phyloP scores from a whole-genome alignment of 306 rosid species.

The Dryas alaskensis region DNA sequence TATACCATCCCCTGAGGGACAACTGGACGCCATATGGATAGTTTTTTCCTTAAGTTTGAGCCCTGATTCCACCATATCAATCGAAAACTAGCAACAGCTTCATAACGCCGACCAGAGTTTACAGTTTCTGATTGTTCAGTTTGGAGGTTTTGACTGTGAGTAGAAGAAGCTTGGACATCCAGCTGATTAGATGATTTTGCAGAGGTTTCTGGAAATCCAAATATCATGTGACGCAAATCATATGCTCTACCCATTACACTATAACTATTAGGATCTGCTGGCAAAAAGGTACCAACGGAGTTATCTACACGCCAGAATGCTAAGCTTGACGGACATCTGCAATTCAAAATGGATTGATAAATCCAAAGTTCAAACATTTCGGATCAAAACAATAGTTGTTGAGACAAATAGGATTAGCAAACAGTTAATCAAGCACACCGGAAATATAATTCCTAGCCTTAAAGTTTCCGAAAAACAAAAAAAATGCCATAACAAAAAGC shows the following conservation, averaged over 20 bases:
- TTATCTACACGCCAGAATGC: slow-evolving; percentile 93
- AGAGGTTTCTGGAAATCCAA: slow-evolving; percentile 58
- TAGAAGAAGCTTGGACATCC: slow-evolving; percentile 42
- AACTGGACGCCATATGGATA: slow-evolving; percentile 94
- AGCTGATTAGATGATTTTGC: slow-evolving; percentile 30
- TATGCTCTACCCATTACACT: slow-evolving; percentile 57
- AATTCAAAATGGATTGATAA: slow-evolving; percentile 19
- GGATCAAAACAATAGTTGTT: not conserved
- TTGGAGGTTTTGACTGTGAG: slow-evolving; percentile 35
- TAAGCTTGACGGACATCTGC: slow-evolving; percentile 54
- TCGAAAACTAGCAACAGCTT: slow-evolving; percentile 80
- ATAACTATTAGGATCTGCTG: slow-evolving; percentile 58
- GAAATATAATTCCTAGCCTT: not conserved
- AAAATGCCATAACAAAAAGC: not conserved
- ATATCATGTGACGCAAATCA: slow-evolving; percentile 68
- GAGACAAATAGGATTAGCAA: not conserved
- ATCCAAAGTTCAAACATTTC: not conserved
- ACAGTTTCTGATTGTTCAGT: slow-evolving; percentile 41
- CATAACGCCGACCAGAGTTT: slow-evolving; percentile 58
- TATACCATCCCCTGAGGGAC: slow-evolving; percentile 77
- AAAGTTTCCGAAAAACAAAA: not conserved
- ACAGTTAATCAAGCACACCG: not conserved
- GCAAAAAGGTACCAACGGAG: slow-evolving; percentile 88
- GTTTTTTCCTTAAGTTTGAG: slow-evolving; percentile 58
- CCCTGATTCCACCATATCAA: slow-evolving; percentile 95